Evolutionary conservation across 306 rosid species (phyloP).

Genomic region (Quercus ilex): DNA sequence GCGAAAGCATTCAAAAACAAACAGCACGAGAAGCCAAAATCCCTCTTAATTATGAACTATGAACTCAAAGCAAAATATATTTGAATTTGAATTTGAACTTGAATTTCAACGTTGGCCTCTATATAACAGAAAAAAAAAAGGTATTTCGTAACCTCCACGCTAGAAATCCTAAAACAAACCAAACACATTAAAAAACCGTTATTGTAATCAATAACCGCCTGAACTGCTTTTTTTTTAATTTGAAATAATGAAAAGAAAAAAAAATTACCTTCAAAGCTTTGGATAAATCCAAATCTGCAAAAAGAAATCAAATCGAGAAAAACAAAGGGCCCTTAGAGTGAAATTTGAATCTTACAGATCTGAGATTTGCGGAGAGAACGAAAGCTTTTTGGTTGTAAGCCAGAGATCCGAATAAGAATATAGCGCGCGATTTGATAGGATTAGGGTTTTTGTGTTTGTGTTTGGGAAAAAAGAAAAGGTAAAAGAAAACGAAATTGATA

Average conservation of each 20-base stretch:
- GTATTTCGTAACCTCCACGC: constrained; percentile 4
- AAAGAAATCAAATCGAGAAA: constrained; percentile 13
- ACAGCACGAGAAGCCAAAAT: background rate
- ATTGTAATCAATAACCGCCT: constrained; percentile 13
- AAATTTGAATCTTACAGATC: constrained; percentile 43
- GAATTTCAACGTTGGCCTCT: background rate
- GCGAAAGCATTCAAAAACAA: constrained; percentile 48
- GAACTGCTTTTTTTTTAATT: constrained; percentile 19
- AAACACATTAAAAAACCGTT: background rate
- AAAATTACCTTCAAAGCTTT: constrained; percentile 19
- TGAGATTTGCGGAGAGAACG: constrained; percentile 33
- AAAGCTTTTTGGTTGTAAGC: background rate
- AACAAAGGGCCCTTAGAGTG: constrained; percentile 7
- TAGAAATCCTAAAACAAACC: constrained; percentile 6
- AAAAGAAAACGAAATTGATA: background rate
- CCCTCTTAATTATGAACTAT: constrained; percentile 6
- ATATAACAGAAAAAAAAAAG: background rate
- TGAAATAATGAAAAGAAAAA: background rate
- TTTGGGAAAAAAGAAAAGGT: background rate
- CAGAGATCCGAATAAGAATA: constrained; percentile 20
- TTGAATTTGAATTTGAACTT: background rate
- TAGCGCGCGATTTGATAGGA: constrained; percentile 21
- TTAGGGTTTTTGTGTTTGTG: constrained; percentile 66
- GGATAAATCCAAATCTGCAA: background rate
- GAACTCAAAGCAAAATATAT: constrained; percentile 7